phyloP scores from a whole-genome alignment of 495 filamentous ascomycete species.

The Talaromyces adpressus region DNA sequence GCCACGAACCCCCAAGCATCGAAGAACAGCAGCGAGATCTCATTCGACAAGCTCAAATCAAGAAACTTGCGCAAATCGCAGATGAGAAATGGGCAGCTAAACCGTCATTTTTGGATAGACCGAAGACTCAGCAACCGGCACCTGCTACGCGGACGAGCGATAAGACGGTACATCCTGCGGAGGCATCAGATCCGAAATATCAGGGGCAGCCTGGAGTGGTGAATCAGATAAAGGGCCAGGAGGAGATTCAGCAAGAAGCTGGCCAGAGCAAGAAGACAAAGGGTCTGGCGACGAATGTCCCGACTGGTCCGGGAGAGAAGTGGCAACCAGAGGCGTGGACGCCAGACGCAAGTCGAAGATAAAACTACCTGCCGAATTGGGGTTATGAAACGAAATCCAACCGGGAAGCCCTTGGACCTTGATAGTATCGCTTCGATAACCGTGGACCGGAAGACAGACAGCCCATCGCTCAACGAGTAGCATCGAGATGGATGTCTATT shows the following conservation, averaged over 20 bases:
- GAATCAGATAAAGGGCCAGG: conserved; percentile 16
- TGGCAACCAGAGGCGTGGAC: conserved; percentile 77
- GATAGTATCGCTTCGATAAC: neutral
- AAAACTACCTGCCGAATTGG: neutral
- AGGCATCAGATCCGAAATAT: conserved; percentile 13
- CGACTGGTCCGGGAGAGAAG: conserved; percentile 53
- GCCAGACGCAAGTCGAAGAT: conserved; percentile 35
- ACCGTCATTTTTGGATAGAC: conserved; percentile 54
- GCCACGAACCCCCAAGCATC: conserved; percentile 60
- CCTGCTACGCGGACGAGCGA: conserved; percentile 31
- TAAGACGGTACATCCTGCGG: conserved; percentile 18
- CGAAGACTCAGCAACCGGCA: conserved; percentile 36
- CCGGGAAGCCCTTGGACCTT: neutral
- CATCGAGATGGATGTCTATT: neutral
- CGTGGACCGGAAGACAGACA: neutral
- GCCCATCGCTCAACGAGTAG: neutral
- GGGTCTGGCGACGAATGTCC: conserved; percentile 56
- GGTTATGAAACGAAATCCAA: neutral
- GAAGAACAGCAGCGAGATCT: conserved; percentile 69
- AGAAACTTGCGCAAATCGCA: conserved; percentile 65
- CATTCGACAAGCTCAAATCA: conserved; percentile 58
- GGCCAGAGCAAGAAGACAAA: conserved; percentile 24
- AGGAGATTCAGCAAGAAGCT: conserved; percentile 12
- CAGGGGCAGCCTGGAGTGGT: conserved; percentile 17
- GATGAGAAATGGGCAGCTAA: conserved; percentile 85